Evolutionary conservation across 2,329 filamentous ascomycete genomes (phyloP), one percentile per base, ranked within the genome.

Genomic region (Cytospora schulzeri): DNA sequence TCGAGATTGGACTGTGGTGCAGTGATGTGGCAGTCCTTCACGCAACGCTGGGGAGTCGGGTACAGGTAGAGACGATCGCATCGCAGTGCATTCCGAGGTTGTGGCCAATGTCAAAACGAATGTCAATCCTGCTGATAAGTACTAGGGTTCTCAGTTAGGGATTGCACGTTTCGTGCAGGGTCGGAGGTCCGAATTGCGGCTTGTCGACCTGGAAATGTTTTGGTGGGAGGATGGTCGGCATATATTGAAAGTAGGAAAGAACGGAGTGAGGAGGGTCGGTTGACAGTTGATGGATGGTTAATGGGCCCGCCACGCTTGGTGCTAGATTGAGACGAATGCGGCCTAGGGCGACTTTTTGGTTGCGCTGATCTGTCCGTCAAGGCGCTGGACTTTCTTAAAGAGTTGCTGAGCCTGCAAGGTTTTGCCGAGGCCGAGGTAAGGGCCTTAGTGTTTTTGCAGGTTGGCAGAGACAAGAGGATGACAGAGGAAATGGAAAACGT

Each of bases 51-150:
- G 65, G 62, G n/a, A 65, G 58, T 57, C 62, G 62, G 55, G 51
- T 59, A 54, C 62, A 62, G 24, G 57, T 66, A 61, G 31, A 65
- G 50, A 65, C 62, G 58, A 60, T 65, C 62, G 62, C 65, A 67
- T 67, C 65, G 65, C 65, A 62, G 65, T 67, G 65, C 62, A 65
- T 62, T 41, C 65, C 62, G 59, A 28, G 31, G 11, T 56, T 14
- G 14, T 19, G 15, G 22, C 28, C 55, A 45, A 19, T 50, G 28
- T 50, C 59, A 41, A 29, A 50, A 54, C 31, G 52, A 19, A 38
- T 29, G 24, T 24, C 28, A 28, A 33, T 7, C 48, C 28, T 33
- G 38, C n/a, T 55, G 38, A 14, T 56, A 31, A 29, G n/a, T 14
- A 48, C 45, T 24, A 9, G 19, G 19, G 19, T 24, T 48, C 5